Evolutionary conservation across 1,139 yeast species (phyloP), one percentile per base, ranked within the genome.

Genomic region (Scheffersomyces illinoinensis): DNA sequence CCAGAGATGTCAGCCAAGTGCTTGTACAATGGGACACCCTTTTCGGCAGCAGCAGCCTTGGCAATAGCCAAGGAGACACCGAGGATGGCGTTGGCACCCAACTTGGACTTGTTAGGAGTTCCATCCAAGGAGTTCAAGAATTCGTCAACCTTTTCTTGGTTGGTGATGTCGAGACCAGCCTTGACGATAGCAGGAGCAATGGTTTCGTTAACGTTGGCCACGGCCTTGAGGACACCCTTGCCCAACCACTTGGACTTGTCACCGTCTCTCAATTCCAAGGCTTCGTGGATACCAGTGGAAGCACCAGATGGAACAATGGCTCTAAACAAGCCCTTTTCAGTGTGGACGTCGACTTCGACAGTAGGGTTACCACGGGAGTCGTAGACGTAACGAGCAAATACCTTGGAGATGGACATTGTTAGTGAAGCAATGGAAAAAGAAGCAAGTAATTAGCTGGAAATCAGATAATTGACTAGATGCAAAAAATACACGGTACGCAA

Each of bases 321-420:
- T 80, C 97, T 89, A 92, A 90, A 91, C 67, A 85, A 76, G 74
- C 97, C 97, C 73, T 88, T 85, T 65, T 83, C 92, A 71, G 97
- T 93, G 85, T 89, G 84, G 69, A 92, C 73, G 73, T 93, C 97
- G 68, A 92, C 97, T 85, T 93, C 97, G 70, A 93, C 97, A 67
- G 97, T 93, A 81, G 98, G 98, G 86, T 93, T 93, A 82, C 97
- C 97, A 84, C 98, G 91, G 70, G 97, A 92, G 83, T 93, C 98
- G 88, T 93, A 93, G 79, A 93, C 96, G 84, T 87, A 88, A 84
- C 97, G 91, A 71, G 97, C 91, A 81, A 84, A 87, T 71, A 91
- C 82, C 82, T 92, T 91, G 59, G 76, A 63, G 61, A 75, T 68
- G 62, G 81, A 75, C 81, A 77, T 77, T 59, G 23, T 59, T 20